Base-by-base conservation (phyloP, 371 early-diverging fungal species). In the Apophysomyces trapeziformis region DNA sequence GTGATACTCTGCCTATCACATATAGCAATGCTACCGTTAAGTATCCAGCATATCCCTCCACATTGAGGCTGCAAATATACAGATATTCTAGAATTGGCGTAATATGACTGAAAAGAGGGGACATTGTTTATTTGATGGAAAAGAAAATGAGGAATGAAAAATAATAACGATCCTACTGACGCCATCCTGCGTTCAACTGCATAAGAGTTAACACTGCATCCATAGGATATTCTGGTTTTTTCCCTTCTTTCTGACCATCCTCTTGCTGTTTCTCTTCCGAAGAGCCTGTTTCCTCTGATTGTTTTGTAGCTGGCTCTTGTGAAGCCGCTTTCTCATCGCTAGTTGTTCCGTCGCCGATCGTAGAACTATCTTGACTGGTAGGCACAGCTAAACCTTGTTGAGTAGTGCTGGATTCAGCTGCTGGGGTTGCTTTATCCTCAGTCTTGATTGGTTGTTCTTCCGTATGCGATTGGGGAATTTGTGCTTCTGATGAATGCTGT, bases 201-300 rank as follows among this genome's bases (percentile, higher is more conserved):
- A 87, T 87, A 58, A 87, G 58, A 9, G 87, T 87, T 59, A 87
- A 71, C 61, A 88, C 88, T 21, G 88, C 88, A 68, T 88, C 88
- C 85, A 88, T 85, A 1, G 88, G 86, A 41, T 83, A 86, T 60
- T 88, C 85, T 7, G 77, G 74, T 47, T 74, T 67, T 44, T 47
- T 60, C 43, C 67, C 67, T 38, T 58, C 65, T 65, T 62, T 65
- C 35, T 68, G 68, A 43, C 54, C 61, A 13, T 44, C 61, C 41
- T 35, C 61, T 60, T 57, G 56, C 36, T 26, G 32, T 26, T 26
- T 26, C 32, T 50, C 58, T 41, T 37, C 56, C 37, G 67, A 21
- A 21, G 54, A 50, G 9, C 54, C 54, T 45, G 13, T 18, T 8
- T 50, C 54, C 4, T 50, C 21, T 5, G 54, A 21, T 11, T 50